Percentiles rank a stretch among this genome's conserved stretches.
These are phyloP conservation scores for Wickerhamomyces ciferrii DNA, from an alignment of 805 yeast genomes.

Conservation along the genomic window DNA sequence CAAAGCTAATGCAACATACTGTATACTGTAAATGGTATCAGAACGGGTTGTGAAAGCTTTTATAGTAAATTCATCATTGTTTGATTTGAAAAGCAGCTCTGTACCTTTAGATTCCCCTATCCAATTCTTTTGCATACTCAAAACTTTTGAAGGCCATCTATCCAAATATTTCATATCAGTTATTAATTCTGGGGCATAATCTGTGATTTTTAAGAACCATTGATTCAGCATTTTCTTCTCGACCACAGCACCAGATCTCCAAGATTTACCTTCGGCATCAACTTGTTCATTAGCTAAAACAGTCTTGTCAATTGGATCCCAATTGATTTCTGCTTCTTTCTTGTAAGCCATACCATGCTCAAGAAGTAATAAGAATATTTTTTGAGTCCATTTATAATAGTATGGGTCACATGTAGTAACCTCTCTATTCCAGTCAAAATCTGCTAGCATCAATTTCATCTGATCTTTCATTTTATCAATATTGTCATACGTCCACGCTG, in stretches of 20 bases:
- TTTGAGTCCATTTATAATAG: constrained; percentile 91
- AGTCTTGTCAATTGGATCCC: constrained; percentile 97
- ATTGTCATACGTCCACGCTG: constrained; percentile 76
- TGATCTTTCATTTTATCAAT: constrained; percentile 85
- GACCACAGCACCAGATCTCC: constrained; percentile 96
- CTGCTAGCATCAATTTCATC: constrained; percentile 70
- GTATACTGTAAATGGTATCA: constrained; percentile 81
- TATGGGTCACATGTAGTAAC: constrained; percentile 80
- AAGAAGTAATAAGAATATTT: constrained; percentile 67
- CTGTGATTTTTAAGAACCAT: constrained; percentile 91
- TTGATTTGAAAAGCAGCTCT: constrained; percentile 47
- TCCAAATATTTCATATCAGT: constrained; percentile 56
- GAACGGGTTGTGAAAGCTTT: constrained; percentile 82
- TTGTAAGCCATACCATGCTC: constrained; percentile 82
- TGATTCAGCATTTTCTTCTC: constrained; percentile 79
- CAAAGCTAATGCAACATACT: constrained; percentile 72
- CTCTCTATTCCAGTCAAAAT: constrained; percentile 93
- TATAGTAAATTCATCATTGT: constrained; percentile 23
- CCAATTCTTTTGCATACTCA: constrained; percentile 91
- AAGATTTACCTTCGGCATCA: constrained; percentile 82
- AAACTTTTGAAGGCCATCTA: constrained; percentile 87
- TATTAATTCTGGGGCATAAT: constrained; percentile 64
- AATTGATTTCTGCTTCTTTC: constrained; percentile 83
- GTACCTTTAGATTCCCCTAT: constrained; percentile 86
- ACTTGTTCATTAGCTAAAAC: constrained; percentile 97